Evolutionary conservation across 148 eudicot genomes (phyloP).

Genomic region (Spergularia bocconei): DNA sequence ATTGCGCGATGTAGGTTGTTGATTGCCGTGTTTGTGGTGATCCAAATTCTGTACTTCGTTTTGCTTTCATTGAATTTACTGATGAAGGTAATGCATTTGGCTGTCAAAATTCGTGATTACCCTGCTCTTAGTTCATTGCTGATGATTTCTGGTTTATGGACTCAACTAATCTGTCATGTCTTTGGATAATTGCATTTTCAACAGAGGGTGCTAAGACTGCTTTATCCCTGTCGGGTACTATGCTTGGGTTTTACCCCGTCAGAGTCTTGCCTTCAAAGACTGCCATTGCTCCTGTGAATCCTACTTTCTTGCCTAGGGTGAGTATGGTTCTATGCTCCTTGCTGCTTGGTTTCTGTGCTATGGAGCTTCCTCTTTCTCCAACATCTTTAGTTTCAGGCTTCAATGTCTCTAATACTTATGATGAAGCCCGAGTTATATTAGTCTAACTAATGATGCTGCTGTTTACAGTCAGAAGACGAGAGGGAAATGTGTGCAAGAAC

Average conservation of each 20-base stretch:
- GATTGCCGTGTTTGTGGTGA: conserved; percentile 99
- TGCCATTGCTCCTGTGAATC: conserved; percentile 99
- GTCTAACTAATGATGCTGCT: conserved; percentile 21
- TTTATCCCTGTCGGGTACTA: conserved; percentile 79
- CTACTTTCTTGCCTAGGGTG: conserved; percentile 88
- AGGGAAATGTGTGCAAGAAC: conserved; percentile 99
- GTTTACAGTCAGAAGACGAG: conserved; percentile 87
- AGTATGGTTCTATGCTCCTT: conserved; percentile 21
- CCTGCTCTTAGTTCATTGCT: background rate
- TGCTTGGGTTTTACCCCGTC: conserved; percentile 94
- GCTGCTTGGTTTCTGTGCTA: conserved; percentile 1
- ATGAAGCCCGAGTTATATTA: background rate
- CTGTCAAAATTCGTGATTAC: background rate
- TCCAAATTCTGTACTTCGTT: conserved; percentile 93
- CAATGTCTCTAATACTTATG: conserved; percentile 1
- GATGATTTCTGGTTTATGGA: conserved; percentile 6
- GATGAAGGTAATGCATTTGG: conserved; percentile 61
- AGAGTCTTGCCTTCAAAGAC: conserved; percentile 96
- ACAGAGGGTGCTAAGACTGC: conserved; percentile 95
- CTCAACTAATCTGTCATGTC: conserved; percentile 3
- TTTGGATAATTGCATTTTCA: conserved; percentile 10
- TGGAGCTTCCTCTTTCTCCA: background rate
- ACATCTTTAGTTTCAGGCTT: background rate
- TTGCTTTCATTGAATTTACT: conserved; percentile 93
- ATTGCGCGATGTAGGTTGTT: conserved; percentile 61